Conservation (phyloP, 257 asterid genomes). For the Apocynum venetum region DNA sequence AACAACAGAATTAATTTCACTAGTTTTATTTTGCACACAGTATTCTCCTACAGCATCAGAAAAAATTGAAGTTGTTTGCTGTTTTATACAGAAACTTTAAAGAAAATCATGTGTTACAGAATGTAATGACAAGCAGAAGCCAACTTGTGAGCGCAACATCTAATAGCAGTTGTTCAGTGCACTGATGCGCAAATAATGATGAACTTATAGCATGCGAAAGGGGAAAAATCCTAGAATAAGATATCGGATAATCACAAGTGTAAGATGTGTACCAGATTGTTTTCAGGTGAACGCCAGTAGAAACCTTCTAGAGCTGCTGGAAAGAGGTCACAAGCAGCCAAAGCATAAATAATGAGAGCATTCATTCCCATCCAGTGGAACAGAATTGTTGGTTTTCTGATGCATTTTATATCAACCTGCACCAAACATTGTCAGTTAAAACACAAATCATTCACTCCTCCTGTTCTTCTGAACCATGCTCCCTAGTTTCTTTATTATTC, state of each 20-base stretch:
- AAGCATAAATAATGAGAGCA: slow-evolving; percentile 76
- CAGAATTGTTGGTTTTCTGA: slow-evolving; percentile 52
- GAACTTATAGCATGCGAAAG: background rate
- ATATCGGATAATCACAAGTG: background rate
- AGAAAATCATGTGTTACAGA: background rate
- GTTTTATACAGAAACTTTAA: too few relatives aligned
- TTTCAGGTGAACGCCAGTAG: slow-evolving; percentile 75
- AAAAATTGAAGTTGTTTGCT: background rate
- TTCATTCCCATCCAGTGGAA: slow-evolving; percentile 99
- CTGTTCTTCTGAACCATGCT: background rate
- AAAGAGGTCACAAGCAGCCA: slow-evolving; percentile 84
- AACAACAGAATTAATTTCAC: background rate
- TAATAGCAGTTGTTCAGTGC: background rate
- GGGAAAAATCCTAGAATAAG: background rate
- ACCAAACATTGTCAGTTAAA: slow-evolving; percentile 10
- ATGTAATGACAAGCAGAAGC: background rate
- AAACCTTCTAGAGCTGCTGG: slow-evolving; percentile 85
- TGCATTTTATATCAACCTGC: slow-evolving; percentile 69
- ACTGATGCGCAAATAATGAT: background rate
- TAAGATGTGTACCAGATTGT: slow-evolving; percentile 62
- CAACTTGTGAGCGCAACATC: background rate
- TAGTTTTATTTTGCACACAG: background rate
- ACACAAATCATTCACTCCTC: slow-evolving; percentile 4
- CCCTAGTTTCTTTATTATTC: background rate
- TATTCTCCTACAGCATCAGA: background rate